phyloP scores from a whole-genome alignment of 805 yeast species.

The Metschnikowia corniflorae region DNA sequence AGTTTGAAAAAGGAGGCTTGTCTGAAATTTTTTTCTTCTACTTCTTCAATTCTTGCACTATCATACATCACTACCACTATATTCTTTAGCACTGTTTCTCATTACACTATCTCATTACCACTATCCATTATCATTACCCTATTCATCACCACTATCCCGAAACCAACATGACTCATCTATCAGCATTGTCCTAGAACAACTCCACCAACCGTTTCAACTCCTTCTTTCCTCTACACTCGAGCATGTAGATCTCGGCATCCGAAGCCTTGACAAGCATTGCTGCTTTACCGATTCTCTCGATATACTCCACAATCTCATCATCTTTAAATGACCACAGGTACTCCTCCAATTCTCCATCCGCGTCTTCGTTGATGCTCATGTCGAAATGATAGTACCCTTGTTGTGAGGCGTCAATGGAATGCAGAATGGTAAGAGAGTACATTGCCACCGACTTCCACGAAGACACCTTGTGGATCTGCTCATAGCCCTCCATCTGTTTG shows the following conservation, averaged over 20 bases:
- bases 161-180: too few relatives aligned
- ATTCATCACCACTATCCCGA: too few relatives aligned
- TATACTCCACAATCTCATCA: conserved; percentile 24
- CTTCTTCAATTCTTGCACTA: too few relatives aligned
- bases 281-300: conserved; percentile 42
- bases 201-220: conserved; percentile 29
- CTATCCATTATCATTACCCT: too few relatives aligned
- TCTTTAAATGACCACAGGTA: conserved; percentile 33
- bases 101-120: too few relatives aligned
- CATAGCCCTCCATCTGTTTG: conserved; percentile 29
- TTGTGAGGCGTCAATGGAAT: conserved; percentile 23
- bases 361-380: conserved; percentile 18
- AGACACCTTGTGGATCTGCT: conserved; percentile 31
- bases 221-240: conserved; percentile 43
- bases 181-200: conserved; percentile 6
- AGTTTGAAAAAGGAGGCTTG: too few relatives aligned
- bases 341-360: conserved; percentile 11
- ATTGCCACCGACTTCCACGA: conserved; percentile 43
- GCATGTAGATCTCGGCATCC: conserved; percentile 35
- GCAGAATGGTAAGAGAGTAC: conserved; percentile 31
- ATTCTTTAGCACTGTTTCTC: too few relatives aligned
- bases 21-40: too few relatives aligned
- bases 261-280: conserved; percentile 35
- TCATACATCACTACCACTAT: too few relatives aligned
- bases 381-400: conserved; percentile 28